phyloP scores from a whole-genome alignment of 495 filamentous ascomycete genomes.

The Penicillium cinerascens region DNA sequence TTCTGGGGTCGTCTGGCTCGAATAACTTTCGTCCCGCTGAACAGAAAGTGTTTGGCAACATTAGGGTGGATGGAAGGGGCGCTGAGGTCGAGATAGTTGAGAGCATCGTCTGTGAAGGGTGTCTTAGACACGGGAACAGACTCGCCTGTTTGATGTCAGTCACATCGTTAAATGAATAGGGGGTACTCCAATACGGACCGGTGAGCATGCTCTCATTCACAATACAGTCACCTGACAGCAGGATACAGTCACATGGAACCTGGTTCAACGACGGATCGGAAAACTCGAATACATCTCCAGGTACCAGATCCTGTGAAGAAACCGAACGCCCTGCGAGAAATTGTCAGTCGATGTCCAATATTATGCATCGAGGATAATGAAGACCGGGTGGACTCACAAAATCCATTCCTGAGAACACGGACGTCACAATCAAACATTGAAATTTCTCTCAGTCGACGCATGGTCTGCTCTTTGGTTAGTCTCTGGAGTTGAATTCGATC shows the following conservation, averaged over 20 bases:
- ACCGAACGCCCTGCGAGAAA: conserved; percentile 69
- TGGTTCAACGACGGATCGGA: conserved; percentile 93
- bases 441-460: conserved; percentile 85
- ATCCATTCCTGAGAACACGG: conserved; percentile 87
- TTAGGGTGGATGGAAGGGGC: conserved; percentile 75
- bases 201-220: conserved; percentile 99
- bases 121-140: conserved; percentile 94
- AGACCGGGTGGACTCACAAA: conserved; percentile 59
- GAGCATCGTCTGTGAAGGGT: conserved; percentile 77
- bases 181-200: conserved; percentile 40
- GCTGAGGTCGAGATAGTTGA: conserved; percentile 67
- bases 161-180: neutral
- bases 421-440: conserved; percentile 94
- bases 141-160: conserved; percentile 59
- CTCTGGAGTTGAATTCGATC: conserved; percentile 11
- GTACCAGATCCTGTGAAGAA: conserved; percentile 81
- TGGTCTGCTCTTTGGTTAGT: conserved; percentile 57
- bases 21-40: conserved; percentile 93
- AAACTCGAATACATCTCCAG: conserved; percentile 95
- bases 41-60: conserved; percentile 83
- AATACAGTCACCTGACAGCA: conserved; percentile 93
- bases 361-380: neutral
- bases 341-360: conserved; percentile 1
- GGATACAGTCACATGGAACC: conserved; percentile 88
- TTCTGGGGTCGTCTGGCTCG: conserved; percentile 85